Evolutionary conservation across 176 grass and related monocot genomes (phyloP), one percentile per base, ranked within the genome.

Genomic region (Rhipidocladum racemiflorum): DNA sequence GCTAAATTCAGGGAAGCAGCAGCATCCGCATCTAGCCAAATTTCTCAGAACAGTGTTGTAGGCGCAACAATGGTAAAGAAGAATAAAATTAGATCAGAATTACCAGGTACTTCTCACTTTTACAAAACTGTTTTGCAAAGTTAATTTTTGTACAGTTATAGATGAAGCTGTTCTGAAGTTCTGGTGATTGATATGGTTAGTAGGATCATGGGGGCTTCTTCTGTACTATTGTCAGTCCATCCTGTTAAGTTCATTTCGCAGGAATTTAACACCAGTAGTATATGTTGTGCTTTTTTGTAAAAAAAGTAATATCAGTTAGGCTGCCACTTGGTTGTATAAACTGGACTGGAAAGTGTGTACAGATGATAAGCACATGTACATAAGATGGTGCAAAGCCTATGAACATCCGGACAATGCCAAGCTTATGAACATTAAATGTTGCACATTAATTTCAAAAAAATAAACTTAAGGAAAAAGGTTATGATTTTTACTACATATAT

Each of bases 1-100:
- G 88, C 85, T 59, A 87, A 84, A 78, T 82, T 59, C 60, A 85
- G 38, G 79, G 81, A 92, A 79, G 80, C 63, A 59, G 76, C 59
- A 78, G 76, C 43, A 71, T 71, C 76, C 30, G 61, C 67, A 87
- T 72, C 74, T 70, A 60, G 65, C 75, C 65, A 81, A 59, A 84
- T 59, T 64, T 62, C 75, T 69, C 76, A 85, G 70, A 45, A 62
- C 30, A 82, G 32, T 18, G 48, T 56, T 77, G 15, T 30, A 17
- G 56, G 70, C 35, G 42, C 69, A 63, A 63, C 57, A 14, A 39
- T 20, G 43, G 56, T 34, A 62, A 65, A 64, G 30, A 75, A 10
- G 8, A 86, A 18, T 61, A 56, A 72, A 54, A 54, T 35, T 49
- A 57, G 61, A 61, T 82, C 79, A 60, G 67, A 34, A 46, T 35